phyloP scores from a whole-genome alignment of 352 stramenopile species.

The Pythium volutum region DNA sequence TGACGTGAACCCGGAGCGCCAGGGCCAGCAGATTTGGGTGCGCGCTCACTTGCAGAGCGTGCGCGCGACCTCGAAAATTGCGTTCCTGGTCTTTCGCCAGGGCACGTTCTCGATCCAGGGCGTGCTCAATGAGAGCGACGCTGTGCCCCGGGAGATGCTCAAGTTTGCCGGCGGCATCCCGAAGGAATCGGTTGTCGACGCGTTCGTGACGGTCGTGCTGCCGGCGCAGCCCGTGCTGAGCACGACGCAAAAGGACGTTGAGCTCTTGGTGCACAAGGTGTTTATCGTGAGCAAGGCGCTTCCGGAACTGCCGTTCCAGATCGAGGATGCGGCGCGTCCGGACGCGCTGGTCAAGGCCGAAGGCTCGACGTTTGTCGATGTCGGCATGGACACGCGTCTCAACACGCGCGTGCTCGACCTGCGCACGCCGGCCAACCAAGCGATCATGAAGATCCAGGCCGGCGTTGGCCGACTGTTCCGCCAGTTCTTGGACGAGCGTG shows the following conservation, averaged over 20 bases:
- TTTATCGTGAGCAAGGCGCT: slow-evolving; percentile 95
- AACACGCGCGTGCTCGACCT: slow-evolving; percentile 97
- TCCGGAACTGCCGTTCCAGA: slow-evolving; percentile 90
- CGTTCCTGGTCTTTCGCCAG: slow-evolving; percentile 97
- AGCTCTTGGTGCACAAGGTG: slow-evolving; percentile 93
- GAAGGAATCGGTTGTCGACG: slow-evolving; percentile 96
- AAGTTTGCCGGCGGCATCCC: slow-evolving; percentile 94
- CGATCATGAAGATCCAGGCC: slow-evolving; percentile 97
- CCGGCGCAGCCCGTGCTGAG: slow-evolving; percentile 89
- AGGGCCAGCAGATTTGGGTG: slow-evolving; percentile 92
- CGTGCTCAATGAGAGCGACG: slow-evolving; percentile 84
- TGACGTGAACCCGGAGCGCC: slow-evolving; percentile 73
- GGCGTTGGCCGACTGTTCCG: slow-evolving; percentile 97
- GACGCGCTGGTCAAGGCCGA: slow-evolving; percentile 84
- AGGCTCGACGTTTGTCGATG: slow-evolving; percentile 81
- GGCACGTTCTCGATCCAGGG: slow-evolving; percentile 96
- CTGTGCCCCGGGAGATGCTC: slow-evolving; percentile 94
- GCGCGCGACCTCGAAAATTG: slow-evolving; percentile 91
- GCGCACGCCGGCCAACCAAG: slow-evolving; percentile 97
- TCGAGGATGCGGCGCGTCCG: slow-evolving; percentile 93
- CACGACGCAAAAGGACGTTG: slow-evolving; percentile 94
- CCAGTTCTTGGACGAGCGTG: slow-evolving; percentile 92
- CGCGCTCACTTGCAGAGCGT: slow-evolving; percentile 94
- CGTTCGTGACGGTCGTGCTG: slow-evolving; percentile 90
- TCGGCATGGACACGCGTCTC: slow-evolving; percentile 91